These are phyloP conservation scores for Lactuca saligna DNA, from an alignment of 129 eudicot genomes.

Conservation along the genomic window DNA sequence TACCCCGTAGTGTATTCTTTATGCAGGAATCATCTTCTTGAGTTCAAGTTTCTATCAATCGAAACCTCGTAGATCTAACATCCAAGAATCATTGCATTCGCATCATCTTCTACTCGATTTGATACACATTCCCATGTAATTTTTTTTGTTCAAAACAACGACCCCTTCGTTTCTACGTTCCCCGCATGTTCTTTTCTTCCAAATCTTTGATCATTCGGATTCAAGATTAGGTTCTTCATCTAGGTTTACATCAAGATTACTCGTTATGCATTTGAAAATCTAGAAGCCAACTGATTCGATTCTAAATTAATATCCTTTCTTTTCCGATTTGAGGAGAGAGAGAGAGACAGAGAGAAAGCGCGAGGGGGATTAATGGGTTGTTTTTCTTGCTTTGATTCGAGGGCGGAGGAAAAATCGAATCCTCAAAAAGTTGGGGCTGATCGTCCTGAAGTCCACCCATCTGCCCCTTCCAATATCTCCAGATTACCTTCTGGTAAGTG, in stretches of 20 bases:
- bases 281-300: slow-evolving; percentile 11
- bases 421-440: slow-evolving; percentile 47
- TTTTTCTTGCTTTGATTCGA: slow-evolving; percentile 91
- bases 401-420: slow-evolving; percentile 61
- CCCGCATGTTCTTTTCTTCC: background rate
- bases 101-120: background rate
- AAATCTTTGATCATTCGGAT: background rate
- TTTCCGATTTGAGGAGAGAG: background rate
- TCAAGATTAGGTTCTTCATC: slow-evolving; percentile 20
- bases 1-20: slow-evolving; percentile 2
- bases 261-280: slow-evolving; percentile 4
- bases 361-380: slow-evolving; percentile 64
- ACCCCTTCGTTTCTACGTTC: slow-evolving; percentile 1
- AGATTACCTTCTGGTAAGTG: slow-evolving; percentile 84
- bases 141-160: background rate
- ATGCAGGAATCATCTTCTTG: background rate
- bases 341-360: background rate
- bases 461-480: slow-evolving; percentile 61
- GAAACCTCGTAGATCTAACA: slow-evolving; percentile 2
- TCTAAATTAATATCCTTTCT: background rate
- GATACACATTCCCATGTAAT: background rate
- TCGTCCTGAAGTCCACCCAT: slow-evolving; percentile 48
- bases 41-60: slow-evolving; percentile 7
- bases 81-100: background rate
- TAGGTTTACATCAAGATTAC: slow-evolving; percentile 21